A percentile compares a stretch with the other conserved stretches of the same genome.
Conservation (phyloP, 23 red algal genomes). For the Gracilaria gracilis region DNA sequence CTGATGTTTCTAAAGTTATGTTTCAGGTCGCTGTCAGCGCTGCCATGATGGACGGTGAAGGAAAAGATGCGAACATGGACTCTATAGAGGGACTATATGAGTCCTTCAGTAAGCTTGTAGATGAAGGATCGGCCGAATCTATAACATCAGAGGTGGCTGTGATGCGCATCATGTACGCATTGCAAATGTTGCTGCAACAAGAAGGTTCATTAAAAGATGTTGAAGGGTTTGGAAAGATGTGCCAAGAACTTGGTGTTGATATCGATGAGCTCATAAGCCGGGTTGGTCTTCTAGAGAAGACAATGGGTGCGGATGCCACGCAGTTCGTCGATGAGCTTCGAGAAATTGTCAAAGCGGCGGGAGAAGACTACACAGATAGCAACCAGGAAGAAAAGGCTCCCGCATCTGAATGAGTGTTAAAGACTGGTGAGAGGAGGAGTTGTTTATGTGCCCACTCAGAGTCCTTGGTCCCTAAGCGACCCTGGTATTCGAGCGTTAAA, state of each 20-base stretch:
- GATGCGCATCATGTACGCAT: constrained; percentile 85
- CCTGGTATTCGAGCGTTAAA: neutral
- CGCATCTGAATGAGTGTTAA: neutral
- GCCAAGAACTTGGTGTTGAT: constrained; percentile 81
- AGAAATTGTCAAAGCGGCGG: constrained; percentile 32
- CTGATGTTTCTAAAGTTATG: constrained; percentile 87
- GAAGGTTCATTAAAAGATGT: constrained; percentile 72
- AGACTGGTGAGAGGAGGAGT: neutral
- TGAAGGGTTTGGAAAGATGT: constrained; percentile 75
- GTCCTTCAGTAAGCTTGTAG: constrained; percentile 74
- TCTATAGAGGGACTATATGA: constrained; percentile 69
- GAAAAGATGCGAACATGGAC: constrained; percentile 56
- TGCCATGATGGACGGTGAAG: constrained; percentile 79
- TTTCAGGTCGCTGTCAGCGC: constrained; percentile 85
- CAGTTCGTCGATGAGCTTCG: constrained; percentile 80
- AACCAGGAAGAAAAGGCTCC: neutral
- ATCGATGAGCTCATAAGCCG: constrained; percentile 79
- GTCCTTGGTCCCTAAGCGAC: neutral
- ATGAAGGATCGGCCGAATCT: constrained; percentile 65
- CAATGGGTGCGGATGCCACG: constrained; percentile 86
- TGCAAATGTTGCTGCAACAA: constrained; percentile 84
- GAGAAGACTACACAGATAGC: neutral
- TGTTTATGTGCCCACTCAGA: neutral
- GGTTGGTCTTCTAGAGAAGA: constrained; percentile 68
- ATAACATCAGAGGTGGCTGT: constrained; percentile 88